Conservation (phyloP, 2,329 filamentous ascomycete genomes). For the Aspergillus sojae region DNA sequence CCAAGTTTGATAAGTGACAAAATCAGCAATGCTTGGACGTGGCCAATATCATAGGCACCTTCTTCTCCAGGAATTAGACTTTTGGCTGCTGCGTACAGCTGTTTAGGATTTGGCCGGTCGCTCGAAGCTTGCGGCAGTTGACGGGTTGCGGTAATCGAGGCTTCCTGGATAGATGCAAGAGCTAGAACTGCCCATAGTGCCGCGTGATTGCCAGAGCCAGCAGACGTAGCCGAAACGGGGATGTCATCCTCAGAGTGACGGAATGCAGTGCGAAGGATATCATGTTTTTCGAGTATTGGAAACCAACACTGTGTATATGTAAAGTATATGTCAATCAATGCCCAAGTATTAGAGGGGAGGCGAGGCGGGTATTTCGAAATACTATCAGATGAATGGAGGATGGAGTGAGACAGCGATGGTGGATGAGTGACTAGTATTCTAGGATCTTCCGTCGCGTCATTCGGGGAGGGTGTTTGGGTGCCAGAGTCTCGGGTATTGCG, state of each 20-base stretch:
- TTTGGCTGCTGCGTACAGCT: conserved; percentile 50
- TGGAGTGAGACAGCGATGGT: not conserved
- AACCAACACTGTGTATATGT: conserved; percentile 77
- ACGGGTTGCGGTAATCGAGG: conserved; percentile 31
- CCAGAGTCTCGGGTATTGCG: conserved; percentile 28
- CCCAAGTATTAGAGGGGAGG: conserved; percentile 54
- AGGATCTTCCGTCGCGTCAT: conserved; percentile 1
- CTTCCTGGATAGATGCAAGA: conserved; percentile 59
- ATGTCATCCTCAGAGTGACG: conserved; percentile 34
- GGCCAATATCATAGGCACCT: conserved; percentile 50
- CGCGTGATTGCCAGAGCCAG: conserved; percentile 53
- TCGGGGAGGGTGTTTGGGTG: conserved; percentile 25
- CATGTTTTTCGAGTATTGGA: conserved; percentile 70
- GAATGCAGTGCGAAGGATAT: conserved; percentile 57
- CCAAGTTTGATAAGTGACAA: conserved; percentile 67
- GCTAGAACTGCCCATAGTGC: conserved; percentile 64
- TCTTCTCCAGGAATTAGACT: conserved; percentile 53
- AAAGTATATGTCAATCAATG: conserved; percentile 72
- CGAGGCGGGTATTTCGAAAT: conserved; percentile 40
- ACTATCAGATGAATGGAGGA: not conserved
- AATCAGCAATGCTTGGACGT: conserved; percentile 60
- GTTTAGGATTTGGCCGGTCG: conserved; percentile 21
- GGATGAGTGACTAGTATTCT: not conserved
- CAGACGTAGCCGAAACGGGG: conserved; percentile 27
- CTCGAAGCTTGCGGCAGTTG: conserved; percentile 18